Percentiles rank a stretch among this genome's conserved stretches.
phyloP scores from a whole-genome alignment of 1,284 basidiomycete genomes.

The Exsudoporus floridanus region DNA sequence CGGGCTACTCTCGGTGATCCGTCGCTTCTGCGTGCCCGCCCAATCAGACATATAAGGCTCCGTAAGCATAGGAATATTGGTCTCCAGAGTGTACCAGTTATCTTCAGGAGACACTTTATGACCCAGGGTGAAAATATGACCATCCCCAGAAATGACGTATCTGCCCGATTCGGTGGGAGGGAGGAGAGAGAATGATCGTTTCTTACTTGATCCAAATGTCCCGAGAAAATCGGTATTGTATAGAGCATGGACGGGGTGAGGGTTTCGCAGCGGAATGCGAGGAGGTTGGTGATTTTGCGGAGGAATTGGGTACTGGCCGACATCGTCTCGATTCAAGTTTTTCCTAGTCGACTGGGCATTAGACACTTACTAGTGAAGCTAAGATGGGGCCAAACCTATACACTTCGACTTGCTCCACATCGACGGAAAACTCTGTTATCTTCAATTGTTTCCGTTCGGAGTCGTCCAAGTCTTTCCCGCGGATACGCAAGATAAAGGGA shows the following conservation, averaged over 20 bases:
- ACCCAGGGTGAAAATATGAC: conserved; percentile 42
- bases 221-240: conserved; percentile 53
- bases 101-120: conserved; percentile 8
- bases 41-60: conserved; percentile 39
- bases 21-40: conserved; percentile 45
- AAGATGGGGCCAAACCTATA: conserved; percentile 50
- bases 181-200: conserved; percentile 55
- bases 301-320: conserved; percentile 54
- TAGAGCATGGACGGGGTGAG: conserved; percentile 52
- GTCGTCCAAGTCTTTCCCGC: conserved; percentile 50
- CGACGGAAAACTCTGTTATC: conserved; percentile 52
- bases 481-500: conserved; percentile 58
- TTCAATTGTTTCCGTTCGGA: conserved; percentile 52
- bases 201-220: conserved; percentile 25
- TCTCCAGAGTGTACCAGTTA: conserved; percentile 66
- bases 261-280: conserved; percentile 48
- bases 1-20: conserved; percentile 50
- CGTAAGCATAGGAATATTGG: conserved; percentile 47
- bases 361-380: conserved; percentile 7
- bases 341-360: conserved; percentile 36
- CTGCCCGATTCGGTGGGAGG: conserved; percentile 43
- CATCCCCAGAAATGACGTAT: conserved; percentile 46
- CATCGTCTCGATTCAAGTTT: conserved; percentile 40
- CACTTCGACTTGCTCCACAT: conserved; percentile 61
- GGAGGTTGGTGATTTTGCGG: conserved; percentile 60